Evolutionary conservation across 2,329 filamentous ascomycete genomes (phyloP).

Genomic region (Dactylellina drechsleri): DNA sequence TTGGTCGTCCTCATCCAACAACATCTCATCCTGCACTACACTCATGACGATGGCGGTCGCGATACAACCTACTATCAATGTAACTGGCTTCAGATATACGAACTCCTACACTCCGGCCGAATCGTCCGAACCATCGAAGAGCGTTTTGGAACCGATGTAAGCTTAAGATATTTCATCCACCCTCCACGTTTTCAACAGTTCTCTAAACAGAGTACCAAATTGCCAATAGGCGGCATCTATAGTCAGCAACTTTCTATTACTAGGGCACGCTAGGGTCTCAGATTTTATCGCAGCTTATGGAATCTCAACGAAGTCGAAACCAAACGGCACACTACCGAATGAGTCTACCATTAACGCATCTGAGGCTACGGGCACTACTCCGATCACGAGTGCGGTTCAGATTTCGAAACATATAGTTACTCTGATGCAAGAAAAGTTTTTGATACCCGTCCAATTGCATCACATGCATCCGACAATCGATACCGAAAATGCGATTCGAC

Average conservation of each 20-base stretch:
- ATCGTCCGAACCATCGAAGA: slow-evolving; percentile 79
- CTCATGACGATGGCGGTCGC: slow-evolving; percentile 69
- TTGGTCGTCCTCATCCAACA: slow-evolving; percentile 88
- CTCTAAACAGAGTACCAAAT: neutral
- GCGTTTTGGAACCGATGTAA: slow-evolving; percentile 78
- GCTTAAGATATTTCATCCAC: slow-evolving; percentile 58
- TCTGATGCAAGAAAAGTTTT: slow-evolving; percentile 72
- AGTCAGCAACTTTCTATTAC: slow-evolving; percentile 58
- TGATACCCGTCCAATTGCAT: slow-evolving; percentile 71
- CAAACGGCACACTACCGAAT: slow-evolving; percentile 26
- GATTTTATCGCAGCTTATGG: slow-evolving; percentile 62
- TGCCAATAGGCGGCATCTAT: slow-evolving; percentile 55
- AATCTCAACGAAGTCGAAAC: slow-evolving; percentile 56
- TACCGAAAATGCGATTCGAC: slow-evolving; percentile 66
- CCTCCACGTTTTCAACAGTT: too few relatives aligned
- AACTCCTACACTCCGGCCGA: slow-evolving; percentile 81
- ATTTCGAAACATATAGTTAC: slow-evolving; percentile 63
- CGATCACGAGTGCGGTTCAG: slow-evolving; percentile 62
- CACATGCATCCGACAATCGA: slow-evolving; percentile 71
- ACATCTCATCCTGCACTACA: slow-evolving; percentile 80
- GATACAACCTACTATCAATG: slow-evolving; percentile 80
- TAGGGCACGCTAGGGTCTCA: slow-evolving; percentile 61
- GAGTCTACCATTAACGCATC: slow-evolving; percentile 57
- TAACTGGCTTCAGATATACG: slow-evolving; percentile 81
- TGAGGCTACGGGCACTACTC: slow-evolving; percentile 52